Conservation (phyloP, 2,329 filamentous ascomycete genomes). For the Plectosphaerella plurivora region DNA sequence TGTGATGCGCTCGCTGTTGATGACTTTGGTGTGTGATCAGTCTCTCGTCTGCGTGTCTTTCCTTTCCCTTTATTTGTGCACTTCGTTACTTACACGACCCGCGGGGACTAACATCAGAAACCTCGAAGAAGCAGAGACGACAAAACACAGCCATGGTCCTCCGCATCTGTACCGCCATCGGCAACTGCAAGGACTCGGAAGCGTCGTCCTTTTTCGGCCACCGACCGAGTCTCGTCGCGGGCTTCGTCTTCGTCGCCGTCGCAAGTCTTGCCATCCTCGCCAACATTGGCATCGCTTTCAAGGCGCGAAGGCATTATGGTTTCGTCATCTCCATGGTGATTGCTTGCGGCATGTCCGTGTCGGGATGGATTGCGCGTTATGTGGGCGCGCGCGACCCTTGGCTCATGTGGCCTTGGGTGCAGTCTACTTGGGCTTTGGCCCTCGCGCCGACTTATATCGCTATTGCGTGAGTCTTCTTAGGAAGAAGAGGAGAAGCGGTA, state of each 20-base stretch:
- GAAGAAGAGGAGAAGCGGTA: neutral
- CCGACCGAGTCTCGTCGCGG: slow-evolving; percentile 11
- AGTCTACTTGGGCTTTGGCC: slow-evolving; percentile 17
- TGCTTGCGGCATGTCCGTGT: slow-evolving; percentile 17
- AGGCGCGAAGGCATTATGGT: slow-evolving; percentile 9
- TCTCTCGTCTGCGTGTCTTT: too few relatives aligned
- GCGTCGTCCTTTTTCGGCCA: slow-evolving; percentile 15
- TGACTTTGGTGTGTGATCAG: too few relatives aligned
- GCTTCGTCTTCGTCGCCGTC: slow-evolving; percentile 15
- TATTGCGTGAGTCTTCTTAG: neutral
- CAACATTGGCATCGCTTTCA: slow-evolving; percentile 12
- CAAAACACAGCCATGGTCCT: neutral
- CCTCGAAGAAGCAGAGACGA: neutral
- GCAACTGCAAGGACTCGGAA: neutral
- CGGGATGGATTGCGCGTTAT: slow-evolving; percentile 17
- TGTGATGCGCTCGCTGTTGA: too few relatives aligned
- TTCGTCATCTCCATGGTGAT: slow-evolving; percentile 17
- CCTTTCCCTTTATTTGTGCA: too few relatives aligned
- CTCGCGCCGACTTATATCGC: slow-evolving; percentile 22
- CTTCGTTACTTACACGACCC: too few relatives aligned
- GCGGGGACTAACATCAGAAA: too few relatives aligned
- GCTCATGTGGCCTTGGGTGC: slow-evolving; percentile 16
- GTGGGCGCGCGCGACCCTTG: slow-evolving; percentile 17
- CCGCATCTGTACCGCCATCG: neutral
- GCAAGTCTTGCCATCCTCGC: slow-evolving; percentile 12